Percentiles rank a stretch among this genome's conserved stretches.
phyloP scores from a whole-genome alignment of 495 filamentous ascomycete genomes.

The Penicillium crystallinum region DNA sequence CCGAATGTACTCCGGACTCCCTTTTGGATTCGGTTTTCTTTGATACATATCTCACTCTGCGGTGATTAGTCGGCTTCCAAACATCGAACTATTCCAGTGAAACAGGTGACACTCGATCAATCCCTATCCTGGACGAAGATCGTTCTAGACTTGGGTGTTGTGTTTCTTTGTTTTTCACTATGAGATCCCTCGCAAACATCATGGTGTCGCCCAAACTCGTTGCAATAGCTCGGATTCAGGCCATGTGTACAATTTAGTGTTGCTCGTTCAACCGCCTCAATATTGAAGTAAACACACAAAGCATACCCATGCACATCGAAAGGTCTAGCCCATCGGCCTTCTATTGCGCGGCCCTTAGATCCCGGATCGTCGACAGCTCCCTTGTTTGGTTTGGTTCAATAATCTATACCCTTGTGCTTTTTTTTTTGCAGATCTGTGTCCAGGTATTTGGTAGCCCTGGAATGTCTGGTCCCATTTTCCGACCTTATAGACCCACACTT shows the following conservation, averaged over 20 bases:
- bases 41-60: not conserved
- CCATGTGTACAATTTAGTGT: not conserved
- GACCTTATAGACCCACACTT: constrained; percentile 11
- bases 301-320: not conserved
- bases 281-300: not conserved
- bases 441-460: constrained; percentile 22
- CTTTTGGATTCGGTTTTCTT: not conserved
- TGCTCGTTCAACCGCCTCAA: not conserved
- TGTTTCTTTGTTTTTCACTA: constrained; percentile 2
- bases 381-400: constrained; percentile 22
- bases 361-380: constrained; percentile 5
- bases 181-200: not conserved
- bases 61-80: not conserved
- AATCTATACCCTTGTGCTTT: constrained; percentile 9
- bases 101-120: constrained; percentile 1
- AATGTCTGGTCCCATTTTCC: constrained; percentile 18
- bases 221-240: not conserved
- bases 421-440: constrained; percentile 16
- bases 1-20: not conserved
- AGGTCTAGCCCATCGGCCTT: constrained; percentile 6
- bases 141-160: not conserved
- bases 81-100: not conserved
- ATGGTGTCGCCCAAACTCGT: not conserved
- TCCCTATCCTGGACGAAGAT: constrained; percentile 4
- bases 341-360: not conserved